A percentile compares a stretch with the other conserved stretches of the same genome.
Evolutionary conservation across 2,329 filamentous ascomycete species (phyloP).

Genomic region (Venturia effusa): DNA sequence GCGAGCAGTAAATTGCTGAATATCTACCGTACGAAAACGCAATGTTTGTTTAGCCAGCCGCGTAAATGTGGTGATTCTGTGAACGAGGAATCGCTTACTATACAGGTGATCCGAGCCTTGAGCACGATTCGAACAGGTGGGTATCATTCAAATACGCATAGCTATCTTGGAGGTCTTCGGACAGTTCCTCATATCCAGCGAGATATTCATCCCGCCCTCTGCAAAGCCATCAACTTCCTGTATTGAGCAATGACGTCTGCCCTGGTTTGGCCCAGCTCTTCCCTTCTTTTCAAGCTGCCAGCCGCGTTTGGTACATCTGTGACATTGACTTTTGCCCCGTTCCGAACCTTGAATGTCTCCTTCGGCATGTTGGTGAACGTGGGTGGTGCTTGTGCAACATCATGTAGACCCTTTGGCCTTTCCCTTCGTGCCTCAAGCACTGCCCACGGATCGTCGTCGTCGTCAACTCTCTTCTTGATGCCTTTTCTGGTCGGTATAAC

Average conservation of each 20-base stretch:
- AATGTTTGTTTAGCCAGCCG: not conserved
- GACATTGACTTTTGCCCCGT: slow-evolving; percentile 55
- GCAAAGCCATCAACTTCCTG: slow-evolving; percentile 49
- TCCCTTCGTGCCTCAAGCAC: slow-evolving; percentile 57
- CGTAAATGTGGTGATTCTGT: not conserved
- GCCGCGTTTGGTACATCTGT: slow-evolving; percentile 57
- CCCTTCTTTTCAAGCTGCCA: slow-evolving; percentile 60
- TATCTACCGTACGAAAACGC: not conserved
- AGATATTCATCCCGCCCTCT: not conserved
- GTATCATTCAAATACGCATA: slow-evolving; percentile 14
- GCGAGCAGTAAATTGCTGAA: not conserved
- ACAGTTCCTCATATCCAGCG: not conserved
- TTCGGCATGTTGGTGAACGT: slow-evolving; percentile 51
- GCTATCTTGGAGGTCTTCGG: not conserved
- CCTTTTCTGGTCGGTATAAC: slow-evolving; percentile 39
- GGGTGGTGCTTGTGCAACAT: slow-evolving; percentile 66
- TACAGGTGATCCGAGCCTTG: not conserved
- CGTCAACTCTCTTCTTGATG: slow-evolving; percentile 34
- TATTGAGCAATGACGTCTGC: slow-evolving; percentile 65
- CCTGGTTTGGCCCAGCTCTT: slow-evolving; percentile 60
- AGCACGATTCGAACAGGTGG: not conserved
- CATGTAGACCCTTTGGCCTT: slow-evolving; percentile 37
- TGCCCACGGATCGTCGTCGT: slow-evolving; percentile 67
- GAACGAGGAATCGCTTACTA: not conserved
- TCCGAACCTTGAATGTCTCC: slow-evolving; percentile 54